Evolutionary conservation across 1,139 yeast species (phyloP).

Genomic region (Pichia sp.): DNA sequence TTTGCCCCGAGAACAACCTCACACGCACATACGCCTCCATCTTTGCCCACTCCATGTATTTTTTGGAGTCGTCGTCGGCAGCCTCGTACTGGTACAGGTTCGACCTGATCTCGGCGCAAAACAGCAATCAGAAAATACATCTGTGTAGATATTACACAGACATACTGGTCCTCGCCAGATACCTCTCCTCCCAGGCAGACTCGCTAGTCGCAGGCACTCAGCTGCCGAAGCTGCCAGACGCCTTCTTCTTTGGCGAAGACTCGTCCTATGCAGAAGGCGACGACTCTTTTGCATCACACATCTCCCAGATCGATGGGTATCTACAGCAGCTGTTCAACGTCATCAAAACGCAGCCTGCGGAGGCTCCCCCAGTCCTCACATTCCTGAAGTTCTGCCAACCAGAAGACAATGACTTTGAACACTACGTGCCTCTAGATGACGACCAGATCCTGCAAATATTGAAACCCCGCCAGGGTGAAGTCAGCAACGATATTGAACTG

Average conservation of each 20-base stretch:
- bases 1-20: neutral
- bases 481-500: neutral
- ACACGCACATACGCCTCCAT: conserved; percentile 34
- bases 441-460: conserved; percentile 16
- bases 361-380: neutral
- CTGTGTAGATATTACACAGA: conserved; percentile 59
- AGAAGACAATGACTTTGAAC: conserved; percentile 15
- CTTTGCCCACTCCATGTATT: conserved; percentile 54
- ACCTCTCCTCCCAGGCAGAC: neutral
- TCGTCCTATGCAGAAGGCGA: conserved; percentile 16
- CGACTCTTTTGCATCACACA: conserved; percentile 26
- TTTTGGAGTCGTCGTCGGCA: conserved; percentile 44
- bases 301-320: conserved; percentile 31
- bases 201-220: neutral
- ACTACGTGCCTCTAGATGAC: conserved; percentile 15
- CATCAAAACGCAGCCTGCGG: neutral
- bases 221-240: conserved; percentile 32
- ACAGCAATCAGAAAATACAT: conserved; percentile 36
- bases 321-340: conserved; percentile 16
- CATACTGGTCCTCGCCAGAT: conserved; percentile 48
- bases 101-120: conserved; percentile 41
- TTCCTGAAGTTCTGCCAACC: conserved; percentile 13
- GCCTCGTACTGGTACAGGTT: conserved; percentile 52
- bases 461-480: conserved; percentile 7
- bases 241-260: conserved; percentile 28